Conservation (phyloP, 2,329 filamentous ascomycete species). For the Curvularia lunata region DNA sequence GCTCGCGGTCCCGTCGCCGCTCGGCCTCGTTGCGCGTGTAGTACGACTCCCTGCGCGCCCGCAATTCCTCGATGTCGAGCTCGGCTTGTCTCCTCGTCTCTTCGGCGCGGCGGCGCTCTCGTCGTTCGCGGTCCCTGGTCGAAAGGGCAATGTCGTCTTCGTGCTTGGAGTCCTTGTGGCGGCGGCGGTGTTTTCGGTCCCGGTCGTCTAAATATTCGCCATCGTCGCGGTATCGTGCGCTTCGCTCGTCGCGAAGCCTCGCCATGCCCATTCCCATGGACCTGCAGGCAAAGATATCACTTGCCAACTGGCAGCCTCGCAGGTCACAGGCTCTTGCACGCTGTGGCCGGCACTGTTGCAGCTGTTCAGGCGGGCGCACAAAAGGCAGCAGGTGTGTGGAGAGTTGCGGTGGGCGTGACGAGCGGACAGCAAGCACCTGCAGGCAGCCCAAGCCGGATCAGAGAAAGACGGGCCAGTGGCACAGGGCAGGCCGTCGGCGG, state of each 20-base stretch:
- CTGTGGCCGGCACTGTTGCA: conserved; percentile 38
- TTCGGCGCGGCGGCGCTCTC: conserved; percentile 43
- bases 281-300: conserved; percentile 35
- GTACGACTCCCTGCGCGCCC: conserved; percentile 49
- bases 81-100: conserved; percentile 39
- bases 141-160: conserved; percentile 35
- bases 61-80: conserved; percentile 51
- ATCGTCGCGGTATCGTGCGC: conserved; percentile 41
- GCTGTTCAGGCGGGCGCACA: conserved; percentile 41
- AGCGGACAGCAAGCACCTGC: conserved; percentile 41
- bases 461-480: conserved; percentile 33
- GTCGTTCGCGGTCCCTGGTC: conserved; percentile 41
- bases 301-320: conserved; percentile 36
- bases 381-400: conserved; percentile 31
- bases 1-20: conserved; percentile 34
- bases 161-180: conserved; percentile 34
- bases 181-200: conserved; percentile 39
- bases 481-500: conserved; percentile 42
- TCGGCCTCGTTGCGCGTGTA: conserved; percentile 44
- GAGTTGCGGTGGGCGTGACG: conserved; percentile 37
- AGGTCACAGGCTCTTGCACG: conserved; percentile 36
- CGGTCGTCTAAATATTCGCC: conserved; percentile 36
- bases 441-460: conserved; percentile 32
- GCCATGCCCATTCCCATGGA: conserved; percentile 40
- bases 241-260: conserved; percentile 40